phyloP scores from a whole-genome alignment of 352 stramenopile genomes.

The Phytophthora quininea region DNA sequence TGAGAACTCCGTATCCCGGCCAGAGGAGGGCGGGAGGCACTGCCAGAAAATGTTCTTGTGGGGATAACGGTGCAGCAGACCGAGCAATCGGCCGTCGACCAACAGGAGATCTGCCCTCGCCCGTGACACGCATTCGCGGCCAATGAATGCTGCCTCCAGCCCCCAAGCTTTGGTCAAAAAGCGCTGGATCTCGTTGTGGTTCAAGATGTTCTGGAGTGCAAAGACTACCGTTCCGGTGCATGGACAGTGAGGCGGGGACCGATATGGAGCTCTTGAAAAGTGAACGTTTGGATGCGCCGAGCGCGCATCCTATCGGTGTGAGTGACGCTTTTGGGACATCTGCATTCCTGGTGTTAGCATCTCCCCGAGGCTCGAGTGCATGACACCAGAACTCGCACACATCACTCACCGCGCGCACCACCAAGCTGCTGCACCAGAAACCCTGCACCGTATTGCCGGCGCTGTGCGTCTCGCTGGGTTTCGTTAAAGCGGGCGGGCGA shows the following conservation, averaged over 20 bases:
- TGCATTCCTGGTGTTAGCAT: neutral
- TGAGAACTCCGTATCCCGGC: neutral
- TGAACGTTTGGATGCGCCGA: neutral
- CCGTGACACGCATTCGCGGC: neutral
- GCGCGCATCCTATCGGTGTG: neutral
- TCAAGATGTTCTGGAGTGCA: neutral
- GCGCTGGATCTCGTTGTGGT: conserved; percentile 1
- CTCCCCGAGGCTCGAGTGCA: neutral
- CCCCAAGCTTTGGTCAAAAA: neutral
- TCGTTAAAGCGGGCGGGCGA: neutral
- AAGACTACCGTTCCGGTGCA: neutral
- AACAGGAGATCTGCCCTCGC: neutral
- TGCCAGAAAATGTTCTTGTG: neutral
- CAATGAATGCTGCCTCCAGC: neutral
- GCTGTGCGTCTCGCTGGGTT: neutral
- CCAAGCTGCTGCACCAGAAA: too few relatives aligned
- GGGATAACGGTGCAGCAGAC: neutral
- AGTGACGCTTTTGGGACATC: neutral
- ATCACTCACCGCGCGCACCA: neutral
- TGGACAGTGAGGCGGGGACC: conserved; percentile 5
- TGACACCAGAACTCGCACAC: neutral
- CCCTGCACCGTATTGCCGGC: too few relatives aligned
- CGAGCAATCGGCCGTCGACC: neutral
- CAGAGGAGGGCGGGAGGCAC: neutral
- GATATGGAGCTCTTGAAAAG: neutral